Base-by-base conservation (phyloP, 1,284 basidiomycete species). In the Takashimella koratensis region DNA sequence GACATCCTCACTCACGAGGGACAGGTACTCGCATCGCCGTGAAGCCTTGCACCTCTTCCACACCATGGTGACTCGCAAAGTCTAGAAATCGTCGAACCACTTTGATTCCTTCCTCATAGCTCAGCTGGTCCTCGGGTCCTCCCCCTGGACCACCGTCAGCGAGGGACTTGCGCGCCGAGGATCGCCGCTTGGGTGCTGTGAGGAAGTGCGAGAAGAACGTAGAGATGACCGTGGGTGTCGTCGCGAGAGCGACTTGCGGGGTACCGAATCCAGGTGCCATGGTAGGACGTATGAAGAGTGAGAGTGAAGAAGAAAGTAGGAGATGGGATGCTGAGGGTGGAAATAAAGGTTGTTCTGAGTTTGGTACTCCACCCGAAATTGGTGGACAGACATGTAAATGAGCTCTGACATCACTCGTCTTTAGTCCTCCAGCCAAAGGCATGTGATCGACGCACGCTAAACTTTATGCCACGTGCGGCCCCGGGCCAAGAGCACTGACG, bases 31-130 rank as follows among this genome's bases (percentile, higher is more conserved):
- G 58, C 62, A 71, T 73, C 2, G 73, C 75, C 2, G 76, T 77
- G 55, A 76, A 78, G 4, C 65, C 63, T 56, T 79, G 77, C 16
- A 77, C 67, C 46, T 78, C 75, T 49, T 75, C 75, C 8, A 79
- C 69, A 24, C 68, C 67, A 58, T 72, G 67, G 42, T 62, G 59
- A 30, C 65, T 70, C 8, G 71, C 66, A 57, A 67, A 72, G 10
- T 73, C 67, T 22, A 75, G 56, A 43, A 75, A 75, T 12, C 65
- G 47, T 47, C 64, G 64, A 20, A 74, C 65, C 25, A 74, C 62
- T 44, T 70, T 64, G 26, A 75, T 53, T 2, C 73, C 73, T 52
- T 74, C 72, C 23, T 75, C 72, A 49, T 75, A 75, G 26, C 62
- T 68, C 43, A 75, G 54, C 49, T 75, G 62, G 45, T 70, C 62